Conservation (phyloP, 345 rosid genomes). For the Capsella bursapastoris region DNA sequence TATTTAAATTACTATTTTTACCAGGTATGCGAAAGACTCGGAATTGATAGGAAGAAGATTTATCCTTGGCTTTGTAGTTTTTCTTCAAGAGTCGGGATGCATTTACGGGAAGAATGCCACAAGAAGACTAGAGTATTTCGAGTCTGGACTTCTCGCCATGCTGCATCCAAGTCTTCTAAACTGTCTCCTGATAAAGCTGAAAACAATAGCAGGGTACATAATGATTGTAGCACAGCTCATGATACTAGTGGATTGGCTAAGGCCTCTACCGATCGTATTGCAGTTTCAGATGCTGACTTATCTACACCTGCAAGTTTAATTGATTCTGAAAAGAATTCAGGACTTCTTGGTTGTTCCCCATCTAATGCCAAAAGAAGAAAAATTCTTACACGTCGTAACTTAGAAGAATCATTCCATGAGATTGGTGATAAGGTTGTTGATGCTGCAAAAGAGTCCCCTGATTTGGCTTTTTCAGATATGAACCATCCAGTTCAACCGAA, state of each 20-base stretch:
- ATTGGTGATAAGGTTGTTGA: conserved; percentile 43
- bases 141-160: conserved; percentile 72
- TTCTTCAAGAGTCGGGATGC: conserved; percentile 76
- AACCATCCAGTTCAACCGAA: conserved; percentile 41
- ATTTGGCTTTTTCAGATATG: conserved; percentile 47
- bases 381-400: conserved; percentile 43
- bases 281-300: conserved; percentile 48
- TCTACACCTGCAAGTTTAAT: conserved; percentile 48
- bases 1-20: conserved; percentile 30
- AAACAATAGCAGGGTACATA: conserved; percentile 40
- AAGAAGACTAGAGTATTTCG: conserved; percentile 70
- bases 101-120: conserved; percentile 67
- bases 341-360: conserved; percentile 44
- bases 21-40: conserved; percentile 84
- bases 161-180: conserved; percentile 46
- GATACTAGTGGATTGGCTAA: conserved; percentile 46
- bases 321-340: conserved; percentile 48
- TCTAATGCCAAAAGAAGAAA: conserved; percentile 43
- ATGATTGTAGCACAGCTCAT: conserved; percentile 44
- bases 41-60: conserved; percentile 79
- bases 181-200: conserved; percentile 43
- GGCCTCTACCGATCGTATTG: conserved; percentile 45
- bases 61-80: conserved; percentile 69
- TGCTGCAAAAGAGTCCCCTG: conserved; percentile 48
- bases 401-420: conserved; percentile 48